A percentile compares a stretch with the other conserved stretches of the same genome.
Evolutionary conservation across 75 land plant species (phyloP).

Genomic region (Chamaecyparis obtusa): DNA sequence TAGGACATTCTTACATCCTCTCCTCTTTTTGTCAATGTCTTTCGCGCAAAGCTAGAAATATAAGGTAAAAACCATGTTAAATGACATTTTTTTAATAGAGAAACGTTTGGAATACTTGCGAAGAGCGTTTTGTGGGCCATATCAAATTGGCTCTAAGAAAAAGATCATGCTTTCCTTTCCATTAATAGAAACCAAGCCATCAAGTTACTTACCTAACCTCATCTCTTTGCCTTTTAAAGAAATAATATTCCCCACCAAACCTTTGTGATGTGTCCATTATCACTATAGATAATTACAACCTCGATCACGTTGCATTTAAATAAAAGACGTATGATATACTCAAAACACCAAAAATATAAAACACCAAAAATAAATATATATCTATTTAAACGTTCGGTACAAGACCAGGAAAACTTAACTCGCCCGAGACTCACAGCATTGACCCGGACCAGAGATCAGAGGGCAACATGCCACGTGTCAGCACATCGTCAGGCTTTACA

Average conservation of each 20-base stretch:
- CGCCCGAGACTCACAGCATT: neutral
- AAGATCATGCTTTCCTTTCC: neutral
- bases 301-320: neutral
- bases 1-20: no score
- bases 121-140: no score
- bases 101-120: no score
- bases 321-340: neutral
- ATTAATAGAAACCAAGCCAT: no score
- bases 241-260: neutral
- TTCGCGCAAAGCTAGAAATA: no score
- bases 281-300: neutral
- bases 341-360: no score
- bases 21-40: no score
- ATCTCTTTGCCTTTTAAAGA: neutral
- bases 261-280: neutral
- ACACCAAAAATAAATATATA: no score
- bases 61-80: no score
- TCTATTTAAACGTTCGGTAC: neutral
- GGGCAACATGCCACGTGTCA: neutral
- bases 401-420: neutral
- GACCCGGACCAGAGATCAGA: neutral
- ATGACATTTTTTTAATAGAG: no score
- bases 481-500: fast-evolving
- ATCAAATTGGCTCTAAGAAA: no score
- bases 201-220: neutral